A percentile compares a stretch with the other conserved stretches of the same genome.
These are phyloP conservation scores for Coemansia sp. DNA, from an alignment of 192 early-diverging fungal genomes.

Conservation along the genomic window DNA sequence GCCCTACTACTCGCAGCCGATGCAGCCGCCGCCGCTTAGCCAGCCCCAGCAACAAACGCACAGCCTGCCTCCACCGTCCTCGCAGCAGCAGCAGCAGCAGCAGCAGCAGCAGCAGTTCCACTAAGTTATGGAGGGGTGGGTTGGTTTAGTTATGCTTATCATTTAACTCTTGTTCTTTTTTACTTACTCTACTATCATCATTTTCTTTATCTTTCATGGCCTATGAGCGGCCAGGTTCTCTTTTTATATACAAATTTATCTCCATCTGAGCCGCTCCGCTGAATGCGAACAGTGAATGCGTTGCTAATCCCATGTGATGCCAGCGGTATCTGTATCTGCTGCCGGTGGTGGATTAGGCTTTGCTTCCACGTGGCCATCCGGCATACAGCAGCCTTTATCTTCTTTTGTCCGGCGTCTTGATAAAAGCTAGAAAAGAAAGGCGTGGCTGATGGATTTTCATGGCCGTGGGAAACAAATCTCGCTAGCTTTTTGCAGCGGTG, in stretches of 20 bases:
- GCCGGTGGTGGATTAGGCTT: too few relatives aligned
- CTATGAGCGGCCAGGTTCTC: not conserved
- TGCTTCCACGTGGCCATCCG: too few relatives aligned
- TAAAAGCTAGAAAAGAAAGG: too few relatives aligned
- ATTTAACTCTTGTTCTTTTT: not conserved
- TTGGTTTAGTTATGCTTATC: too few relatives aligned
- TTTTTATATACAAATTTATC: too few relatives aligned
- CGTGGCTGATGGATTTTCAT: not conserved
- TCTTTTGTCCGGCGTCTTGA: too few relatives aligned
- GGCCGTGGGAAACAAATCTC: constrained; percentile 11
- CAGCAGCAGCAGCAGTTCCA: constrained; percentile 18
- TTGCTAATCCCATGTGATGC: too few relatives aligned
- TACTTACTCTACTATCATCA: not conserved
- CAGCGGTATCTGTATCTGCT: too few relatives aligned
- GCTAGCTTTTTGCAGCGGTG: not conserved
- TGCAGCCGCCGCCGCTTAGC: not conserved
- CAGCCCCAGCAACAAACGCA: constrained; percentile 5
- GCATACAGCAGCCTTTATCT: too few relatives aligned
- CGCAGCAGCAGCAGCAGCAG: constrained; percentile 11
- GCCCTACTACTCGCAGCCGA: constrained; percentile 9
- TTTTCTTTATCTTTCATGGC: not conserved
- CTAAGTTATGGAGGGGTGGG: not conserved
- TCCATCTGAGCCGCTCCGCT: too few relatives aligned
- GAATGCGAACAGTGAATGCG: too few relatives aligned
- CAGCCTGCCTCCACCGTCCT: constrained; percentile 2